Evolutionary conservation across 768 basidiomycete species (phyloP).

Genomic region (Hericium coralloides): DNA sequence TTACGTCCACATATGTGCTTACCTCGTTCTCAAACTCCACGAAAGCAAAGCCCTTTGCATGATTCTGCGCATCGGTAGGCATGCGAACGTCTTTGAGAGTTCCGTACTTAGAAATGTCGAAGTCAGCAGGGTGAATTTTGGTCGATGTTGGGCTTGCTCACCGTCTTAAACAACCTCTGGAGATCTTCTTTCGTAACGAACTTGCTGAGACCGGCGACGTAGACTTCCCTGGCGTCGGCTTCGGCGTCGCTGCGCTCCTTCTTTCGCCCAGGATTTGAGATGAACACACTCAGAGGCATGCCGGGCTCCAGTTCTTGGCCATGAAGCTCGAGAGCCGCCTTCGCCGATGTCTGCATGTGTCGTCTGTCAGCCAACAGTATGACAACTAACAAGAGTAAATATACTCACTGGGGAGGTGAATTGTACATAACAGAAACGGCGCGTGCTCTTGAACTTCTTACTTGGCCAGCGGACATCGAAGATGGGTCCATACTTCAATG

Average conservation of each 20-base stretch:
- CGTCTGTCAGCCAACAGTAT: background rate
- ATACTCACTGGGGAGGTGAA: constrained; percentile 70
- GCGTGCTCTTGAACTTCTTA: constrained; percentile 86
- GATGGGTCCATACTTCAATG: constrained; percentile 70
- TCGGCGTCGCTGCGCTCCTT: constrained; percentile 86
- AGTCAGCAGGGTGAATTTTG: background rate
- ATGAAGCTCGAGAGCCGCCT: constrained; percentile 73
- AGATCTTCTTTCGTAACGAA: constrained; percentile 74
- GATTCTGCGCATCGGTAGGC: constrained; percentile 59
- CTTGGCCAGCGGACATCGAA: constrained; percentile 98
- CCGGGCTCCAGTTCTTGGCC: constrained; percentile 66
- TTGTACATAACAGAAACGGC: constrained; percentile 94
- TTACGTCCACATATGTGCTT: constrained; percentile 11
- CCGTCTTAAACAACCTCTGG: constrained; percentile 67
- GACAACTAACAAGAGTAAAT: background rate
- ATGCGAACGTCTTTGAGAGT: constrained; percentile 74
- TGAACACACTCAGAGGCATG: constrained; percentile 61
- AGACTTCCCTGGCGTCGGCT: constrained; percentile 77
- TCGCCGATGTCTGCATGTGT: constrained; percentile 47
- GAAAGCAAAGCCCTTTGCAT: constrained; percentile 83
- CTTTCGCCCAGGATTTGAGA: constrained; percentile 86
- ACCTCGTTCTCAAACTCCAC: constrained; percentile 86
- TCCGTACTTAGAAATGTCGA: constrained; percentile 54
- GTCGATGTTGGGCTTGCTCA: constrained; percentile 25
- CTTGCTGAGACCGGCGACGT: constrained; percentile 78